Evolutionary conservation across 306 rosid species (phyloP).

Genomic region (Rosa chinensis): DNA sequence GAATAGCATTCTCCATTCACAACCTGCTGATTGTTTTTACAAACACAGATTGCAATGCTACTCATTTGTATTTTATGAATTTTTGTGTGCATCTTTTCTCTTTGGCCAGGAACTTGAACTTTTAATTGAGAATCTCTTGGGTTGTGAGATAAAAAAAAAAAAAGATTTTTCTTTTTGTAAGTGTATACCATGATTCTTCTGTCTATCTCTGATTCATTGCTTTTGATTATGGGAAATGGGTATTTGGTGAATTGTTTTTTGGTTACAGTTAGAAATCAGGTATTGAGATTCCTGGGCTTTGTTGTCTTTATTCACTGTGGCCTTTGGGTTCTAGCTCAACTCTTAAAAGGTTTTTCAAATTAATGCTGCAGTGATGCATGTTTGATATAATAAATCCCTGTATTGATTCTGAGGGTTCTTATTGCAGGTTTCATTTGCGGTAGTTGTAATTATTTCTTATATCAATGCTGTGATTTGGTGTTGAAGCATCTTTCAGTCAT

Average conservation of each 20-base stretch:
- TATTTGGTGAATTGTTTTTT: neutral
- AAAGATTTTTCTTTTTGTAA: too few relatives aligned
- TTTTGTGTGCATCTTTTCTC: too few relatives aligned
- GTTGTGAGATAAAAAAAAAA: too few relatives aligned
- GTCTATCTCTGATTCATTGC: constrained; percentile 1
- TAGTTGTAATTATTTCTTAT: neutral
- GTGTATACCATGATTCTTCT: neutral
- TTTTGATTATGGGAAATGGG: constrained; percentile 5
- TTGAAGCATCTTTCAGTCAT: too few relatives aligned
- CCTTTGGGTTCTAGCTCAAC: neutral
- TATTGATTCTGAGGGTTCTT: neutral
- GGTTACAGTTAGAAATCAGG: neutral
- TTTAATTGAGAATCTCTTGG: too few relatives aligned
- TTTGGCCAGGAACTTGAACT: too few relatives aligned
- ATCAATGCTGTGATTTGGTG: neutral
- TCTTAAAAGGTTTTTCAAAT: neutral
- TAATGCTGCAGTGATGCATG: neutral
- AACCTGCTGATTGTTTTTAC: too few relatives aligned
- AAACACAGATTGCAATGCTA: too few relatives aligned
- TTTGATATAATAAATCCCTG: neutral
- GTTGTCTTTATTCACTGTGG: neutral
- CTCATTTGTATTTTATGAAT: too few relatives aligned
- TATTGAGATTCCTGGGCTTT: constrained; percentile 4
- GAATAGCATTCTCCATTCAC: too few relatives aligned
- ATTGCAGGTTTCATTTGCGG: neutral